Percentiles rank a stretch among this genome's conserved stretches.
These are phyloP conservation scores for Bruguiera sexangula DNA, from an alignment of 345 rosid genomes.

Conservation along the genomic window DNA sequence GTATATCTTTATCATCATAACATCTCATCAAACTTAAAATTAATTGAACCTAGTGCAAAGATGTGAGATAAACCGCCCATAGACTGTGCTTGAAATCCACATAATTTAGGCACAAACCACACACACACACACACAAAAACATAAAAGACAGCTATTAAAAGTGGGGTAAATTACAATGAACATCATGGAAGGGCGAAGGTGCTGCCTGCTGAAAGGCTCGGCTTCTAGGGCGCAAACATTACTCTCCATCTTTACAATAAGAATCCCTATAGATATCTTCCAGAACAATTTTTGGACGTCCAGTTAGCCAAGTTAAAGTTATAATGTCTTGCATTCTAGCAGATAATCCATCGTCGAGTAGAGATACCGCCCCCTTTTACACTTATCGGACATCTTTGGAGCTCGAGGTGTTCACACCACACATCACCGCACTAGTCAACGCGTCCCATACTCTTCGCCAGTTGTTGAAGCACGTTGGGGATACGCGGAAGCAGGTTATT, in stretches of 20 bases:
- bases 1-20: no score
- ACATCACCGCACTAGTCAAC: neutral
- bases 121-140: no score
- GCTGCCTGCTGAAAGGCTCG: no score
- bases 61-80: no score
- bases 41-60: no score
- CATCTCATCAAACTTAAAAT: no score
- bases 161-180: no score
- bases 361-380: slow-evolving; percentile 31
- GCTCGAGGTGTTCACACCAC: slow-evolving; percentile 6
- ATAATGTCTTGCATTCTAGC: slow-evolving; percentile 54
- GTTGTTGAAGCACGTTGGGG: slow-evolving; percentile 71
- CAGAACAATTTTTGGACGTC: neutral
- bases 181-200: no score
- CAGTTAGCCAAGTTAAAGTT: neutral
- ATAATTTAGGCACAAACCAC: no score
- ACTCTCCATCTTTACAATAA: neutral
- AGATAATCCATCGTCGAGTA: slow-evolving; percentile 18
- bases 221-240: neutral
- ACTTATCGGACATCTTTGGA: slow-evolving; percentile 31
- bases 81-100: no score
- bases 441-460: slow-evolving; percentile 56
- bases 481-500: slow-evolving; percentile 46
- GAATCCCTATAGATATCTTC: no score
- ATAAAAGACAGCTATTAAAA: no score